Evolutionary conservation across 164 flowering plant genomes (phyloP).

Genomic region (Santalum album): DNA sequence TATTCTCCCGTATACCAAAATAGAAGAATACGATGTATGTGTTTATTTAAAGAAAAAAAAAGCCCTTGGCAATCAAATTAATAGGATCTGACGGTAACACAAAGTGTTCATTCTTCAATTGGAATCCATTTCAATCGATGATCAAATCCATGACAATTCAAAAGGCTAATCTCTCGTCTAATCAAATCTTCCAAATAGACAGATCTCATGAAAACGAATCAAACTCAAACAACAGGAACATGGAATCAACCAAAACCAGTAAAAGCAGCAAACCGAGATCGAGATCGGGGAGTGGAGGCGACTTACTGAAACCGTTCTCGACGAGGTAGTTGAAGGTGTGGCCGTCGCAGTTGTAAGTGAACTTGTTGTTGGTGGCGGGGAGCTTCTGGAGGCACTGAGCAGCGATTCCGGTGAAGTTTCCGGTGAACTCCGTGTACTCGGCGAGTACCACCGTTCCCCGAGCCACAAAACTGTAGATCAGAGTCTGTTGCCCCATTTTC

Average conservation of each 20-base stretch:
- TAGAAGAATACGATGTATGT: too few species aligned
- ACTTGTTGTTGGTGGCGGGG: constrained; percentile 16
- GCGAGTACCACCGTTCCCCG: constrained; percentile 20
- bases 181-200: too few species aligned
- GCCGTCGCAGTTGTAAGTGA: constrained; percentile 17
- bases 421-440: constrained; percentile 16
- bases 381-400: constrained; percentile 19
- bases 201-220: neutral
- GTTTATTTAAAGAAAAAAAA: too few species aligned
- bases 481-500: constrained; percentile 4
- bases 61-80: too few species aligned
- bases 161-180: too few species aligned
- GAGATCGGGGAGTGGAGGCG: neutral
- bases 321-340: constrained; percentile 18
- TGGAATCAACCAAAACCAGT: neutral
- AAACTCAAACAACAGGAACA: neutral
- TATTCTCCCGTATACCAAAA: too few species aligned
- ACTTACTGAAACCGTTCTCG: constrained; percentile 15
- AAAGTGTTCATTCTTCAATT: too few species aligned
- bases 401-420: constrained; percentile 16
- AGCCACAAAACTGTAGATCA: constrained; percentile 7
- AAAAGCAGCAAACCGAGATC: neutral
- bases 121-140: too few species aligned
- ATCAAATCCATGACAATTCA: too few species aligned
- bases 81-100: too few species aligned